Evolutionary conservation across 1,284 basidiomycete species (phyloP), one percentile per base, ranked within the genome.

Genomic region (Pseudozyma thailandica): DNA sequence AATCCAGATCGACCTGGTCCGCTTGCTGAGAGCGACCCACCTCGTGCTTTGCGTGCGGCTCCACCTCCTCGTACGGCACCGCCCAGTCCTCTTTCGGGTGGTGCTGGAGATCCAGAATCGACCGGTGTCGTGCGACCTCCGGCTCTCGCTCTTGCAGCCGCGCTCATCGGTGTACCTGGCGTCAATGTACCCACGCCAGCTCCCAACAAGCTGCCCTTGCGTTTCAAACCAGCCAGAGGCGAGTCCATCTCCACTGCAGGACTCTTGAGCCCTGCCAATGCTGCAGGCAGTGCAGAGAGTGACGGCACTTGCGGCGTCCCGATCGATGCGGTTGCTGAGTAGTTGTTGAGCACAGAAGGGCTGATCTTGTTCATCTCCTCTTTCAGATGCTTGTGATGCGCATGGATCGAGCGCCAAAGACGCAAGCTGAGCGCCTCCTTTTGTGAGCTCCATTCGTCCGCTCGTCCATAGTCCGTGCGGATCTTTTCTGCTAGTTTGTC

Each of bases 401-500:
- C 69, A 20, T 77, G 64, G 9, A 79, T 54, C 27, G 50, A 33
- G 16, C 75, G 62, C 81, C 81, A 82, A 2, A 82, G 56, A 16
- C 56, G 53, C 33, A 72, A 23, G 12, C 73, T 57, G 27, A 81
- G 56, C 16, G 53, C 57, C 38, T 72, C 74, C 60, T 82, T 82
- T 43, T 81, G 75, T 10, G 52, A 50, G 21, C 71, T 71, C 66
- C 74, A 77, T 31, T 82, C 79, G 35, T 80, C 79, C 5, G 72
- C 77, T 8, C 79, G 66, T 28, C 57, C 60, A 44, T 80, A 81
- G 47, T 81, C 80, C 6, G 63, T 48, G 4, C 68, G 48, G 28
- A 81, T 73, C 52, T 78, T 75, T 12, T 78, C 70, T 7, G 72
- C 60, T 6, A 82, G 60, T 47, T 79, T 79, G 3, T 82, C 77